Evolutionary conservation across 306 rosid species (phyloP).

Genomic region (Vigna hirtella): DNA sequence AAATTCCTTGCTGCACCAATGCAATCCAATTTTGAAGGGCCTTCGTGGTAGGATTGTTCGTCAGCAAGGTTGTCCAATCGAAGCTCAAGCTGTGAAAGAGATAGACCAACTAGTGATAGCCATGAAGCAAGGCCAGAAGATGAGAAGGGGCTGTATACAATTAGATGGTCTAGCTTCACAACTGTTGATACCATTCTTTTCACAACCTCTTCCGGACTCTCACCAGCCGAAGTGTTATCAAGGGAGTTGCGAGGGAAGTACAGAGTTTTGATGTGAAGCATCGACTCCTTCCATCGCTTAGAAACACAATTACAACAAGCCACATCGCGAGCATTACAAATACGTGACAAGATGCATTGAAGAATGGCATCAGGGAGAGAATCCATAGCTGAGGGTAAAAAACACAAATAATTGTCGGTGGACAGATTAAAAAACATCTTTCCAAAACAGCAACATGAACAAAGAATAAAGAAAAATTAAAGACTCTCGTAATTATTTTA

Average conservation of each 20-base stretch:
- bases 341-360: constrained; percentile 72
- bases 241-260: constrained; percentile 86
- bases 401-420: constrained; percentile 37
- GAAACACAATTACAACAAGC: constrained; percentile 90
- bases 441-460: not conserved
- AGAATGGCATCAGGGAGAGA: constrained; percentile 81
- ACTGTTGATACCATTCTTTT: constrained; percentile 70
- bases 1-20: constrained; percentile 67
- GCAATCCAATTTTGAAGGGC: constrained; percentile 81
- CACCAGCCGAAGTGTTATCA: constrained; percentile 55
- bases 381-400: constrained; percentile 65
- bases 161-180: constrained; percentile 68
- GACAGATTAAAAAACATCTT: constrained; percentile 6
- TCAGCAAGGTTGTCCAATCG: constrained; percentile 82
- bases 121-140: constrained; percentile 84
- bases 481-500: not conserved
- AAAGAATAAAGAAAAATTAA: not conserved
- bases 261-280: constrained; percentile 64
- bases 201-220: constrained; percentile 67
- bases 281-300: constrained; percentile 82
- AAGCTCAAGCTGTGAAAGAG: constrained; percentile 81
- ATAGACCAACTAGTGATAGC: constrained; percentile 61
- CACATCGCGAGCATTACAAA: constrained; percentile 76
- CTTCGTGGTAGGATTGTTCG: constrained; percentile 45
- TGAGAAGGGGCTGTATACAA: constrained; percentile 82